Base-by-base conservation (phyloP, 208 protist species). In the Leishmania major region DNA sequence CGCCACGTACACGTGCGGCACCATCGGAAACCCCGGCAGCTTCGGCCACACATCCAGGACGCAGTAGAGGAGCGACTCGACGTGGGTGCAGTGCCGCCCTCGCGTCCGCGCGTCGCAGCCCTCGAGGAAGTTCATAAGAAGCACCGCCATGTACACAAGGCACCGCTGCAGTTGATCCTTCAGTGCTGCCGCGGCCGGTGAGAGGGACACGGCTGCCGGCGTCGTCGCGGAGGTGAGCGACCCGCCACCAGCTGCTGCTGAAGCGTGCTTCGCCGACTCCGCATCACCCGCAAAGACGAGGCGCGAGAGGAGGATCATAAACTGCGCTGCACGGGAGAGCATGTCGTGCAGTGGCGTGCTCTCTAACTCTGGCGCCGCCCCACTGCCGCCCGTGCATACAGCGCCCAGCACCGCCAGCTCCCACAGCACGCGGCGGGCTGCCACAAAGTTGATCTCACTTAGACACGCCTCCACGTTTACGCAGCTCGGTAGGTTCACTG, bases 11-110 rank as follows among this genome's bases (percentile, higher is more conserved):
- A 88, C 71, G 64, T 81, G 77, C 19, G 89, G 84, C 57, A 89
- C 75, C 69, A 87, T 75, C 35, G 83, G 87, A 43, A 89, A 84
- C 22, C 84, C 82, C 0, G 78, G 84, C 45, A 92, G 73, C 22
- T 22, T 47, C 3, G 87, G 89, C 89, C 84, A 87, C 67, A 87
- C 80, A 53, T 88, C 87, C 11, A 92, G 75, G 49, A 90, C 51
- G 73, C 88, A 88, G 79, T 78, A 87, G 25, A 92, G 80, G 8
- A 90, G 75, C 17, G 85, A 84, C 72, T 87, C 76, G 7, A 84
- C 73, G 43, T 82, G 59, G 79, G 60, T 51, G 62, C 79, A 69
- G 47, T 85, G 81, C 59, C 78, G 67, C 28, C 82, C 67, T 2
- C 79, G 70, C 53, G 67, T 84, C 43, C 83, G 79, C 47, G 60